Percentiles rank a stretch among this genome's conserved stretches.
These are phyloP conservation scores for Vaccinium vitisidaea DNA, from an alignment of 148 eudicot species.

Conservation along the genomic window DNA sequence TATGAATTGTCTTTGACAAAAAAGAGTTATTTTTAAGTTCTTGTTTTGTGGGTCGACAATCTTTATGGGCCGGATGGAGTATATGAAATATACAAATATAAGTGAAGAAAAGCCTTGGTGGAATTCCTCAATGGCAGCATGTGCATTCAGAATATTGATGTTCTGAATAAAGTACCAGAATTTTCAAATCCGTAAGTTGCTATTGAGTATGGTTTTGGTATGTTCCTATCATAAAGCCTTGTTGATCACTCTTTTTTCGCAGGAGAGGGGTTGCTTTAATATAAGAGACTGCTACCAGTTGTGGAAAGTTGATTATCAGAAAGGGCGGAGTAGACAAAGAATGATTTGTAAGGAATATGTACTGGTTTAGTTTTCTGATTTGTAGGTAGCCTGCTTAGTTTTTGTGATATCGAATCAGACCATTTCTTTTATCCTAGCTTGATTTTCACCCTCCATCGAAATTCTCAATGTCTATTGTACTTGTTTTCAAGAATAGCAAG, in stretches of 20 bases:
- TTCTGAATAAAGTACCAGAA: background rate
- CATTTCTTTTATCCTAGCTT: background rate
- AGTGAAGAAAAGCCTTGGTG: background rate
- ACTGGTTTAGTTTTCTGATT: conserved; percentile 8
- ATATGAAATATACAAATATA: background rate
- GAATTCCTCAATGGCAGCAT: conserved; percentile 5
- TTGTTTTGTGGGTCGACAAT: too few species aligned
- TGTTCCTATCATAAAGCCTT: background rate
- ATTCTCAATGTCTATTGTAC: background rate
- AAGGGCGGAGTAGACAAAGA: background rate
- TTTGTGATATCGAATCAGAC: background rate
- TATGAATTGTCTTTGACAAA: too few species aligned
- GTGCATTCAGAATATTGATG: background rate
- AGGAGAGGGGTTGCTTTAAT: conserved; percentile 45
- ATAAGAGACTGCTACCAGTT: background rate
- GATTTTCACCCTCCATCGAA: background rate
- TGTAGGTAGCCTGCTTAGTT: background rate
- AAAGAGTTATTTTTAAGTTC: too few species aligned
- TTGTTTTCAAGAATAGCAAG: background rate
- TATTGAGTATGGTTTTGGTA: background rate
- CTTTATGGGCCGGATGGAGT: too few species aligned
- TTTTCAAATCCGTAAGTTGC: background rate
- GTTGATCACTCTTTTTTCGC: conserved; percentile 9
- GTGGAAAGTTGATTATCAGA: background rate
- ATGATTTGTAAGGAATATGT: conserved; percentile 1